Evolutionary conservation across 345 rosid species (phyloP).

Genomic region (Melaleuca quinquenervia): DNA sequence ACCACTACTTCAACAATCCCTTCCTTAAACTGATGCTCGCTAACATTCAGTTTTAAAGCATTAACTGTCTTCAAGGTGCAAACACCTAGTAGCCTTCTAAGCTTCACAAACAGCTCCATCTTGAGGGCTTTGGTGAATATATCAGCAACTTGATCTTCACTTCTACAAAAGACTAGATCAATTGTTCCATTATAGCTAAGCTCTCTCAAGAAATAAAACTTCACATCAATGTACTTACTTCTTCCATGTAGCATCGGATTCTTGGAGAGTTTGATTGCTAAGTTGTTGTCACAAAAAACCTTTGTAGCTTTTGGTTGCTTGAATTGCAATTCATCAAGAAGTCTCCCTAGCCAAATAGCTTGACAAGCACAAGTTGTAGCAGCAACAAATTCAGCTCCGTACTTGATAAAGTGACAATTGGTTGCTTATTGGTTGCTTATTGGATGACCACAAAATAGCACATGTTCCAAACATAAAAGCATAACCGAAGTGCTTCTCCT

Average conservation of each 20-base stretch:
- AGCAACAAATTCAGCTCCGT: not conserved
- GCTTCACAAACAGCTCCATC: too few relatives aligned
- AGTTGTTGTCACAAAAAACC: not conserved
- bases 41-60: too few relatives aligned
- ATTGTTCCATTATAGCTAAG: not conserved
- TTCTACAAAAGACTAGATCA: not conserved
- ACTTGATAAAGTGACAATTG: not conserved
- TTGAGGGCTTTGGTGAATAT: not conserved
- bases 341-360: slow-evolving; percentile 2
- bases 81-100: too few relatives aligned
- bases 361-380: not conserved
- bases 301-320: not conserved
- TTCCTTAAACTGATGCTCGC: too few relatives aligned
- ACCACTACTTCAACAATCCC: too few relatives aligned
- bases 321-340: not conserved
- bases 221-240: not conserved
- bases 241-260: not conserved
- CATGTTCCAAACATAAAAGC: not conserved
- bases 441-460: not conserved
- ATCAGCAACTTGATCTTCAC: not conserved
- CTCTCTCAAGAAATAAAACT: not conserved
- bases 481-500: not conserved
- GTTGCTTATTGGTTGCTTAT: too few relatives aligned
- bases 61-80: too few relatives aligned
- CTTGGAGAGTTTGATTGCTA: not conserved